Evolutionary conservation across 176 grass and related monocot genomes (phyloP), one percentile per base, ranked within the genome.

Genomic region (Canna indica): DNA sequence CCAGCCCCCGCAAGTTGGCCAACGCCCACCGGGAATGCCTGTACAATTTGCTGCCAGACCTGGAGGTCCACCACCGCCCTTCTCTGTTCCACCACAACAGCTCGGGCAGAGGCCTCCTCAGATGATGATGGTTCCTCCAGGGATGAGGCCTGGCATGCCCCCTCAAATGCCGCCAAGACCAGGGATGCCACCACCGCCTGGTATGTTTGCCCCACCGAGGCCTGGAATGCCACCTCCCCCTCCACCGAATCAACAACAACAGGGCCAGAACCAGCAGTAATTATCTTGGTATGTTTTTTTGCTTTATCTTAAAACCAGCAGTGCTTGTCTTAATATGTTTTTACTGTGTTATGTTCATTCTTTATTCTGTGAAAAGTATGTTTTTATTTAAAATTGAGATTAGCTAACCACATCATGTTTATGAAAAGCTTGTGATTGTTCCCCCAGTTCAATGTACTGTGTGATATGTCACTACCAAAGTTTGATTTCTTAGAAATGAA

Each of bases 141-240:
- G 1, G 52, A 36, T 41, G 71, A 31, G 53, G 4, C 71, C 71
- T 17, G 91, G 82, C 26, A 95, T 95, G 91, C 82, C 77, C 2
- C 76, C 69, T 6, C 64, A 38, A 2, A 59, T 77, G 2, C 86
- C 86, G 0, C 89, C 89, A 1, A 87, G 89, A 56, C 94, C 91
- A 0, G 88, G 90, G 24, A 99, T 99, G 94, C 82, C 89, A 14
- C 76, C 70, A 20, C 59, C 73, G 20, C 82, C 82, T 10, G 77
- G 77, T 44, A 71, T 86, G 16, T 96, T 84, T 63, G 87, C 84
- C 69, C 91, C 83, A 4, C 85, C 75, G 11, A 86, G 94, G 71
- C 86, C 85, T 6, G 88, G 92, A 62, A 99, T 99, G 90, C 86
- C 86, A 2, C 86, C 93, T 0, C 84, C 82, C 4, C 92, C 91